Evolutionary conservation across 2,329 filamentous ascomycete genomes (phyloP).

Genomic region (Talaromyces islandicus): DNA sequence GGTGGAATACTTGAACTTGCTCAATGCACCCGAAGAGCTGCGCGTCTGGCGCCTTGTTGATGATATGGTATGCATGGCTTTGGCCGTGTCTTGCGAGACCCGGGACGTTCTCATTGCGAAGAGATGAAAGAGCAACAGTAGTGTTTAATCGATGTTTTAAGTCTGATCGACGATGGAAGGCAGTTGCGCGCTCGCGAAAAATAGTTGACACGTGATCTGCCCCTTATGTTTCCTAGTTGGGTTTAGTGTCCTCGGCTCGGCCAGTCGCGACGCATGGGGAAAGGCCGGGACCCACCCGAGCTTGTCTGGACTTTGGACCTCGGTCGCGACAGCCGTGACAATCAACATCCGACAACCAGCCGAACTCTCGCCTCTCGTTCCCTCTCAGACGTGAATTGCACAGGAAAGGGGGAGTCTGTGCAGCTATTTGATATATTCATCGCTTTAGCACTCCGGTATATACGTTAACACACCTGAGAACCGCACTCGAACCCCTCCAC

Average conservation of each 20-base stretch:
- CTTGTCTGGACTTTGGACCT: background rate
- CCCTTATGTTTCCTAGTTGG: background rate
- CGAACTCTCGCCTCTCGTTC: background rate
- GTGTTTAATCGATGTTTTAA: background rate
- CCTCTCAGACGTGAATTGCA: background rate
- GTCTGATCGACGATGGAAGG: background rate
- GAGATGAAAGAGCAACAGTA: background rate
- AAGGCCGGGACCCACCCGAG: background rate
- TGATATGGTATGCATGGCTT: constrained; percentile 47
- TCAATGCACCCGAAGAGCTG: constrained; percentile 31
- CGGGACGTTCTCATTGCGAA: constrained; percentile 51
- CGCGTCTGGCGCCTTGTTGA: constrained; percentile 38
- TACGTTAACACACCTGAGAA: background rate
- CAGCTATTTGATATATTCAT: background rate
- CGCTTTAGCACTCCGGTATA: background rate
- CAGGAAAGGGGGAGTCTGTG: constrained; percentile 3
- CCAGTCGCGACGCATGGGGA: background rate
- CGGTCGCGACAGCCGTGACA: background rate
- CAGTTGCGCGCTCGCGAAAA: background rate
- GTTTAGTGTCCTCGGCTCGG: background rate
- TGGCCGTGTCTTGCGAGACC: constrained; percentile 54
- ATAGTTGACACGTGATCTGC: background rate
- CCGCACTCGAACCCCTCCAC: background rate
- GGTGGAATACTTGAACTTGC: constrained; percentile 22
- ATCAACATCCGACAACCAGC: background rate